Percentiles rank a stretch among this genome's conserved stretches.
Evolutionary conservation across 768 basidiomycete species (phyloP).

Genomic region (Rhodosporidiobolus odoratus): DNA sequence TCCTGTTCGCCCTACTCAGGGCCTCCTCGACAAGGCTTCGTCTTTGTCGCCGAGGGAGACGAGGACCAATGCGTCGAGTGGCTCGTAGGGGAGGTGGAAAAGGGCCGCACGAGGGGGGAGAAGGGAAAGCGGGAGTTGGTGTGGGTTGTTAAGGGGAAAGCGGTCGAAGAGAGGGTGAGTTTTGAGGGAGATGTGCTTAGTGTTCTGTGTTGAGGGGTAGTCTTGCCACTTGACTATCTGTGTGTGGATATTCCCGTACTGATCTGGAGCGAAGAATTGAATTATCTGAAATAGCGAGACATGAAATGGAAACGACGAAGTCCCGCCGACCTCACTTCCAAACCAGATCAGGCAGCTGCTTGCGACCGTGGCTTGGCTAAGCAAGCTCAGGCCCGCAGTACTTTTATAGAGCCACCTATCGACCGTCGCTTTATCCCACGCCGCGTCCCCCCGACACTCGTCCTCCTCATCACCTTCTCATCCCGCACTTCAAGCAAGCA

Average conservation of each 20-base stretch:
- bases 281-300: no score
- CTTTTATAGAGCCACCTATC: neutral
- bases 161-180: slow-evolving; percentile 1
- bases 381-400: no score
- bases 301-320: no score
- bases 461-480: neutral
- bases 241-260: no score
- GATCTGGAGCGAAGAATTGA: no score
- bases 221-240: no score
- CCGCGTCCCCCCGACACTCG: no score
- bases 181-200: neutral
- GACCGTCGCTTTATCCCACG: neutral
- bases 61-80: neutral
- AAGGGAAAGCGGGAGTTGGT: neutral
- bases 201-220: neutral
- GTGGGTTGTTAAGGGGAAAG: slow-evolving; percentile 2
- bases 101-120: neutral
- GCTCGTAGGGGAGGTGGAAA: neutral
- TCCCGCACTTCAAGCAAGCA: neutral
- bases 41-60: slow-evolving; percentile 1
- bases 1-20: no score
- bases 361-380: no score
- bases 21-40: neutral
- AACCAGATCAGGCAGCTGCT: no score
- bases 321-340: no score